Evolutionary conservation across 805 yeast genomes (phyloP).

Genomic region (Aciculoconidium aculeatum): DNA sequence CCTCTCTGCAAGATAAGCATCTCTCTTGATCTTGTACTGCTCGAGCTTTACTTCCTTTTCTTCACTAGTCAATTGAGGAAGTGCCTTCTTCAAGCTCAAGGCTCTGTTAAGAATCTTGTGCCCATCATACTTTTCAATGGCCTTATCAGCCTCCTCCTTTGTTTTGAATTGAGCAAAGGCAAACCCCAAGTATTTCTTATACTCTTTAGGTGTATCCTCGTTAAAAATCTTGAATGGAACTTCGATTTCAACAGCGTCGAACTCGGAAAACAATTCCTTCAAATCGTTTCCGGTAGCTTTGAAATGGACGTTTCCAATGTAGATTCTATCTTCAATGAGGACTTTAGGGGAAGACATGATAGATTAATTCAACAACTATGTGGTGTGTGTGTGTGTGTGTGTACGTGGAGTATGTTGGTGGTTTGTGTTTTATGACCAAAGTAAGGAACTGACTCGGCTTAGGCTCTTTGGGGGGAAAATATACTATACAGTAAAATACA

Average conservation of each 20-base stretch:
- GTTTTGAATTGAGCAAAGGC: slow-evolving; percentile 52
- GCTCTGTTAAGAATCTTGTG: slow-evolving; percentile 40
- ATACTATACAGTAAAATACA: too few species aligned
- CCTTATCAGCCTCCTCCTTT: slow-evolving; percentile 39
- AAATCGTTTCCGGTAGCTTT: slow-evolving; percentile 39
- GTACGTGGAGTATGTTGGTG: too few species aligned
- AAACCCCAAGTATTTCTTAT: slow-evolving; percentile 47
- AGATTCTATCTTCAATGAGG: slow-evolving; percentile 40
- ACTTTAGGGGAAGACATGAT: slow-evolving; percentile 16
- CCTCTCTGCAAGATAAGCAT: slow-evolving; percentile 10
- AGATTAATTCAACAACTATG: too few species aligned
- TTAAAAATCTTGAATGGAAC: slow-evolving; percentile 42
- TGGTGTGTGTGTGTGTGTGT: too few species aligned
- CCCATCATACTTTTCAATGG: slow-evolving; percentile 38
- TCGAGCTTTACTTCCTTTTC: slow-evolving; percentile 34
- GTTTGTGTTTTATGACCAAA: too few species aligned
- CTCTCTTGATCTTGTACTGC: slow-evolving; percentile 24
- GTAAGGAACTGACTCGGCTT: too few species aligned
- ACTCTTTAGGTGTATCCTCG: slow-evolving; percentile 28
- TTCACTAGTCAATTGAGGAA: slow-evolving; percentile 45
- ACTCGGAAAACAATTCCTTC: slow-evolving; percentile 44
- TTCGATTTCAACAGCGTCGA: slow-evolving; percentile 39
- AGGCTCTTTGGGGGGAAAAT: too few species aligned
- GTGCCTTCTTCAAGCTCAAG: slow-evolving; percentile 49
- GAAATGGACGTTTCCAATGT: slow-evolving; percentile 39